Conservation (phyloP, 1,284 basidiomycete genomes). For the Ganoderma lucidum region DNA sequence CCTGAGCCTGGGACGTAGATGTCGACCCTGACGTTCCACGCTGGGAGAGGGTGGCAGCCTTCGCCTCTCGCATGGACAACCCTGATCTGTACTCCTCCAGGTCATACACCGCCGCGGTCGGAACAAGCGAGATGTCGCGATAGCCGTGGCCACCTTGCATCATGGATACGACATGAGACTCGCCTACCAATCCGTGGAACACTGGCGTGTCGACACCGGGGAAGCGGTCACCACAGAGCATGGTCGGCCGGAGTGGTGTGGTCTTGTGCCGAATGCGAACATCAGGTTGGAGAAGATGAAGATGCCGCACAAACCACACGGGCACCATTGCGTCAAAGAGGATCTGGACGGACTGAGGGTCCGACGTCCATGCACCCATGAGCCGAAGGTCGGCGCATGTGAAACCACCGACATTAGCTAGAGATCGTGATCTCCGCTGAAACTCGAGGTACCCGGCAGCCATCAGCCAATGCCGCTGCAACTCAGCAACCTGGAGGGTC, state of each 20-base stretch:
- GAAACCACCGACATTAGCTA: too few species aligned
- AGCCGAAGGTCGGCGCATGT: not conserved
- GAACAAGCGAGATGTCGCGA: not conserved
- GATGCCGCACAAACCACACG: not conserved
- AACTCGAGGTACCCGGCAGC: not conserved
- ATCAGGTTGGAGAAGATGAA: not conserved
- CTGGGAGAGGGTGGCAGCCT: not conserved
- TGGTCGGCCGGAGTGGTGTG: not conserved
- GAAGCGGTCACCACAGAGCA: not conserved
- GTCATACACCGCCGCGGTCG: not conserved
- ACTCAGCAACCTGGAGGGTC: not conserved
- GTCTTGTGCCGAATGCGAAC: not conserved
- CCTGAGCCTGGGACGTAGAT: too few species aligned
- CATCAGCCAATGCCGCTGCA: slow-evolving; percentile 7
- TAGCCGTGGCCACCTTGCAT: not conserved
- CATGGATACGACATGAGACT: not conserved
- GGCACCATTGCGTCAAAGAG: not conserved
- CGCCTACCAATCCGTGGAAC: not conserved
- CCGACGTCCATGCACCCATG: slow-evolving; percentile 1
- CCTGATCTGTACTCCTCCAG: not conserved
- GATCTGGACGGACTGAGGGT: not conserved
- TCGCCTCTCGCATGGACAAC: not conserved
- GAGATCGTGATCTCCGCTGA: not conserved
- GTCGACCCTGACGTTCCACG: too few species aligned
- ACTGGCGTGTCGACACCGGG: not conserved